These are phyloP conservation scores for Penicillium glabrum DNA, from an alignment of 2,329 filamentous ascomycete species.

Conservation along the genomic window DNA sequence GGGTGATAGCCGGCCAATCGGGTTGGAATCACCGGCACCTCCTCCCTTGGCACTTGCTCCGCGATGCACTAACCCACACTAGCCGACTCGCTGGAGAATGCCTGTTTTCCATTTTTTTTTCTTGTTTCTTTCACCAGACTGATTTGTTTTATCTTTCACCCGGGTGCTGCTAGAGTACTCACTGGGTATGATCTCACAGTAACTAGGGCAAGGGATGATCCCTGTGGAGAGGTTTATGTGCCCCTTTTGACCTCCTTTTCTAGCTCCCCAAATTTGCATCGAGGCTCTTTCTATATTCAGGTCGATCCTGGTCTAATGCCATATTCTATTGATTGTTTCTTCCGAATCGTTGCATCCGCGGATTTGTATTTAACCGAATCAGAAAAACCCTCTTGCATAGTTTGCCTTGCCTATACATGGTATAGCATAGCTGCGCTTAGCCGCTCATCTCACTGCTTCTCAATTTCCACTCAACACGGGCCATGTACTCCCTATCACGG, in stretches of 20 bases:
- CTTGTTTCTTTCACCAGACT: not conserved
- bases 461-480: not conserved
- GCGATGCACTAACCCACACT: not conserved
- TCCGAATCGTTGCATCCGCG: not conserved
- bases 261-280: not conserved
- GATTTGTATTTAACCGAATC: not conserved
- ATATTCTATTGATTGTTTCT: too few relatives aligned
- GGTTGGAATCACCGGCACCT: not conserved
- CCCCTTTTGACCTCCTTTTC: not conserved
- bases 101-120: not conserved
- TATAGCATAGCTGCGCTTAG: not conserved
- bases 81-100: not conserved
- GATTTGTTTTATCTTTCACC: not conserved
- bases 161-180: not conserved
- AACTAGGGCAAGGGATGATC: not conserved
- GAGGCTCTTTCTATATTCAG: not conserved
- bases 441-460: not conserved
- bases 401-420: not conserved
- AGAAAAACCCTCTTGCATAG: too few relatives aligned
- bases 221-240: not conserved
- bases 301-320: not conserved
- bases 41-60: not conserved
- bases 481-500: not conserved
- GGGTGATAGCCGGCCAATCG: constrained; percentile 7
- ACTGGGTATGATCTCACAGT: not conserved